Percentiles rank a stretch among this genome's conserved stretches.
phyloP scores from a whole-genome alignment of 192 early-diverging fungal genomes.

The Mortierella alpina region DNA sequence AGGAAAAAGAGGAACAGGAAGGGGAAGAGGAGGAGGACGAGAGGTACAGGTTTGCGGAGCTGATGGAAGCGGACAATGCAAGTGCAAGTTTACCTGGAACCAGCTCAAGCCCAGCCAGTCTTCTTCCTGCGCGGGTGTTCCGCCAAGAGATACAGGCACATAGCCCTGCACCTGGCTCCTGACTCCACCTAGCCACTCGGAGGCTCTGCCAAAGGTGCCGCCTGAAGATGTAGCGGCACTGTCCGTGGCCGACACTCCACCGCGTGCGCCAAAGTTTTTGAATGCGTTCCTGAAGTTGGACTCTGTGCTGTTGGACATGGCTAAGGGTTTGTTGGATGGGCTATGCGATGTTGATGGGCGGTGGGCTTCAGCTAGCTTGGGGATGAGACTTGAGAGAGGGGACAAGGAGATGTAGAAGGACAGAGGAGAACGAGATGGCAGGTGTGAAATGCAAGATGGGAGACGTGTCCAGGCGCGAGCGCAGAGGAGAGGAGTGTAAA shows the following conservation, averaged over 20 bases:
- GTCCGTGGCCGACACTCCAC: conserved; percentile 29
- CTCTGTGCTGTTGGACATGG: conserved; percentile 59
- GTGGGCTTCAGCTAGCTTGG: too few species aligned
- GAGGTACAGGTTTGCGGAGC: neutral
- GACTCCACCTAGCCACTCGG: conserved; percentile 44
- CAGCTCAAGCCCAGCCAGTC: conserved; percentile 46
- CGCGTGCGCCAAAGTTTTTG: conserved; percentile 56
- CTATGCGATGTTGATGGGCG: too few species aligned
- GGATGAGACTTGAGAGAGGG: too few species aligned
- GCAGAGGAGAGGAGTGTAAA: too few species aligned
- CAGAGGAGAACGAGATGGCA: too few species aligned
- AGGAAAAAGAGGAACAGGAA: too few species aligned
- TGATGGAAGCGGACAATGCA: neutral
- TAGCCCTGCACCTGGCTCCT: conserved; percentile 45
- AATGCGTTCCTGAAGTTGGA: conserved; percentile 60
- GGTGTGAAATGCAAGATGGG: too few species aligned
- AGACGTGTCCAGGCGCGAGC: too few species aligned
- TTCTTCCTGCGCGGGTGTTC: conserved; percentile 45
- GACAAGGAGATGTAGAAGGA: too few species aligned
- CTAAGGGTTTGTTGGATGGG: neutral
- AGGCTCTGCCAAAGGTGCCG: conserved; percentile 24
- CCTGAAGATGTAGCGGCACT: neutral
- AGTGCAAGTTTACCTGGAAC: conserved; percentile 32
- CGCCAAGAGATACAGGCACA: conserved; percentile 44
- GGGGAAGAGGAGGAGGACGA: neutral